Evolutionary conservation across 148 eudicot genomes (phyloP).

Genomic region (Bassia scoparia): DNA sequence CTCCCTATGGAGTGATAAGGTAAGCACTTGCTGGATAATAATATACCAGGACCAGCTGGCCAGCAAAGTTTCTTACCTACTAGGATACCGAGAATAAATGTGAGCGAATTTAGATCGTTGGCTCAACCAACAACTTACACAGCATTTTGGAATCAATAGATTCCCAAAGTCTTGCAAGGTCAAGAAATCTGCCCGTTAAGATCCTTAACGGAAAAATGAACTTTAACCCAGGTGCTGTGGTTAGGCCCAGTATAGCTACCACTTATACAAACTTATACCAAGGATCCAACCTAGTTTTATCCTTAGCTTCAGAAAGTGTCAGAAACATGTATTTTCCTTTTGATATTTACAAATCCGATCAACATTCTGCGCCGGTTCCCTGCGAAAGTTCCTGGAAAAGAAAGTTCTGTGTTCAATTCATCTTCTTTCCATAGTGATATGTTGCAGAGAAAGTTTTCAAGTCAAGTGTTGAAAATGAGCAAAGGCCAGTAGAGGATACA

Average conservation of each 20-base stretch:
- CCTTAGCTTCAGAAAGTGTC: slow-evolving; percentile 76
- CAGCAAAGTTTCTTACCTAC: slow-evolving; percentile 34
- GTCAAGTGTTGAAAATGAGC: slow-evolving; percentile 32
- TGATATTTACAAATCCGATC: slow-evolving; percentile 37
- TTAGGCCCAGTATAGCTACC: slow-evolving; percentile 41
- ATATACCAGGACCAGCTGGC: slow-evolving; percentile 37
- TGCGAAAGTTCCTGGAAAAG: slow-evolving; percentile 27
- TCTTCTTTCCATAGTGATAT: slow-evolving; percentile 31
- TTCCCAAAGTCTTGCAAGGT: slow-evolving; percentile 98
- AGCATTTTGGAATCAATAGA: slow-evolving; percentile 60
- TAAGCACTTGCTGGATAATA: slow-evolving; percentile 46
- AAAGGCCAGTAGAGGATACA: slow-evolving; percentile 29
- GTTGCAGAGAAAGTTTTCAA: slow-evolving; percentile 24
- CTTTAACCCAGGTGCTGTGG: slow-evolving; percentile 38
- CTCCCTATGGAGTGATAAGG: slow-evolving; percentile 50
- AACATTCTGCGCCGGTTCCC: slow-evolving; percentile 31
- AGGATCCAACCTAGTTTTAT: slow-evolving; percentile 43
- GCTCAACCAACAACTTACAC: slow-evolving; percentile 39
- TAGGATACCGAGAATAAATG: slow-evolving; percentile 29
- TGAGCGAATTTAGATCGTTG: slow-evolving; percentile 35
- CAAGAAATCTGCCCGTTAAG: slow-evolving; percentile 88
- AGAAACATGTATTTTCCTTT: slow-evolving; percentile 55
- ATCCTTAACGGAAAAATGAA: slow-evolving; percentile 49
- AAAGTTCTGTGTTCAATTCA: slow-evolving; percentile 22
- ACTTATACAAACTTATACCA: slow-evolving; percentile 39